Conservation (phyloP, 2,329 filamentous ascomycete genomes). For the Aspergillus versicolor region DNA sequence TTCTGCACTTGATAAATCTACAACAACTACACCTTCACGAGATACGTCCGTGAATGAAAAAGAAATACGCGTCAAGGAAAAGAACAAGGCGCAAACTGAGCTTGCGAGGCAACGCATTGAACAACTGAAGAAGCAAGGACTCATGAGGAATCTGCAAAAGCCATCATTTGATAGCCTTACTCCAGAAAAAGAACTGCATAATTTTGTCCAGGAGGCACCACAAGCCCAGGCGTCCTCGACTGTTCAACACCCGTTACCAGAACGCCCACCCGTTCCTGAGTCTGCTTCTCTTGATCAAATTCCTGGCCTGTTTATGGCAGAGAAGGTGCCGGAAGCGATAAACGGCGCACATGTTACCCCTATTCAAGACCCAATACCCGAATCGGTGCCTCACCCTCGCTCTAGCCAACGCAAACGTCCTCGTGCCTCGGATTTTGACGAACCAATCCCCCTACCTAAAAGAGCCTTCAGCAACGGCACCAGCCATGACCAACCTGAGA, state of each 20-base stretch:
- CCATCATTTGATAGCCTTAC: conserved; percentile 14
- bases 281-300: conserved; percentile 39
- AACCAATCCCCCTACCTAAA: conserved; percentile 53
- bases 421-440: conserved; percentile 69
- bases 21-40: conserved; percentile 3
- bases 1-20: conserved; percentile 9
- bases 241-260: conserved; percentile 39
- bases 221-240: conserved; percentile 10
- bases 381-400: conserved; percentile 24
- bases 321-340: conserved; percentile 13
- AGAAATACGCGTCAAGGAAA: conserved; percentile 39
- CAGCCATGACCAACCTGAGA: conserved; percentile 44
- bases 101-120: conserved; percentile 77
- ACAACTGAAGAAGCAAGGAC: conserved; percentile 60
- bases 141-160: conserved; percentile 41
- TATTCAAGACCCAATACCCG: conserved; percentile 15
- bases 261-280: conserved; percentile 35
- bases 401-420: conserved; percentile 54
- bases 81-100: conserved; percentile 68
- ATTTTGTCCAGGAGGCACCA: neutral
- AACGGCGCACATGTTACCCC: conserved; percentile 9
- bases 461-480: conserved; percentile 61
- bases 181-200: conserved; percentile 10
- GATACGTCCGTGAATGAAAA: conserved; percentile 24
- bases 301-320: conserved; percentile 54